phyloP scores from a whole-genome alignment of 2,329 filamentous ascomycete species.

The Pestalotiopsis fici region DNA sequence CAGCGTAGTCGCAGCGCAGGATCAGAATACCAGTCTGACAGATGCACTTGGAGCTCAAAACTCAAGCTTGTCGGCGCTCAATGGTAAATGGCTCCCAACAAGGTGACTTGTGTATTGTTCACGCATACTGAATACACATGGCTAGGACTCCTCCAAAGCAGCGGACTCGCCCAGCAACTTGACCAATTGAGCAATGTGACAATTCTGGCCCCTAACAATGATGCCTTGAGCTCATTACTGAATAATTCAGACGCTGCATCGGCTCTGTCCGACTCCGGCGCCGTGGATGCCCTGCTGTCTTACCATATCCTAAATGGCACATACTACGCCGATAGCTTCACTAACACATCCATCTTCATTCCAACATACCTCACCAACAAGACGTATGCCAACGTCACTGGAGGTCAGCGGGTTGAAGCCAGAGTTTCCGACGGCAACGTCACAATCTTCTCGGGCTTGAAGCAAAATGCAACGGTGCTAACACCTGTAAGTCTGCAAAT shows the following conservation, averaged over 20 bases:
- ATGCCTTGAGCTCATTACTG: slow-evolving; percentile 41
- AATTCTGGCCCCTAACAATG: slow-evolving; percentile 57
- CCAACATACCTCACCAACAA: slow-evolving; percentile 47
- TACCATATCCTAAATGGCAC: slow-evolving; percentile 62
- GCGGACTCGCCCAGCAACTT: slow-evolving; percentile 11
- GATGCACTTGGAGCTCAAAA: slow-evolving; percentile 13
- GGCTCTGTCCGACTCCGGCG: slow-evolving; percentile 18
- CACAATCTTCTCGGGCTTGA: slow-evolving; percentile 53
- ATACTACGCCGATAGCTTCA: slow-evolving; percentile 32
- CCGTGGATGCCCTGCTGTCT: slow-evolving; percentile 44
- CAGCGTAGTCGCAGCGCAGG: slow-evolving; percentile 8
- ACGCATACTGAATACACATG: background rate
- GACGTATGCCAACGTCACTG: slow-evolving; percentile 58
- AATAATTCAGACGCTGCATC: slow-evolving; percentile 31
- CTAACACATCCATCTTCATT: slow-evolving; percentile 32
- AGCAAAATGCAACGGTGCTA: slow-evolving; percentile 47
- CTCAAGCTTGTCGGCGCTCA: slow-evolving; percentile 11
- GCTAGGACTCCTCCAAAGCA: slow-evolving; percentile 21
- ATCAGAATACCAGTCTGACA: slow-evolving; percentile 8
- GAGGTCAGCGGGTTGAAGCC: slow-evolving; percentile 57
- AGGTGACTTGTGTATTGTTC: background rate
- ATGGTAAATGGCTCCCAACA: background rate
- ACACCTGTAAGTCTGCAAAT: slow-evolving; percentile 40
- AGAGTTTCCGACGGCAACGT: slow-evolving; percentile 40
- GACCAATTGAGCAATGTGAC: slow-evolving; percentile 48